These are phyloP conservation scores for Onygenales sp. DNA, from an alignment of 2,329 filamentous ascomycete species.

Conservation along the genomic window DNA sequence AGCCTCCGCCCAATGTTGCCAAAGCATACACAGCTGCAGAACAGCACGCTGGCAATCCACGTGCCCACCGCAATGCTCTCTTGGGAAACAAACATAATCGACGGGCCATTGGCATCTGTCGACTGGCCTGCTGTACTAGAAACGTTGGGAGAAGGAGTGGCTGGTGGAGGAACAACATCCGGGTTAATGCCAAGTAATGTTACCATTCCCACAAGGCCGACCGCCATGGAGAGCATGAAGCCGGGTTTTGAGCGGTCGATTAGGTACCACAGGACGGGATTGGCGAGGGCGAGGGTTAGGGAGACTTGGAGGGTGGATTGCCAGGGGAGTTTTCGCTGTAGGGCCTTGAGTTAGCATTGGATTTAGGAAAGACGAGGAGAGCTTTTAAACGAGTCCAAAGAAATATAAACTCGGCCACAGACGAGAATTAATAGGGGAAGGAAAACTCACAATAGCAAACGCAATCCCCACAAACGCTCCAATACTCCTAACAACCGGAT, in stretches of 20 bases:
- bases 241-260: constrained; percentile 84
- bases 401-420: constrained; percentile 17
- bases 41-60: constrained; percentile 89
- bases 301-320: constrained; percentile 90
- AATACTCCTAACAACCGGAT: constrained; percentile 58
- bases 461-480: constrained; percentile 65
- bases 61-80: constrained; percentile 56
- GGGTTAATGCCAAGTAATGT: constrained; percentile 67
- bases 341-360: not conserved
- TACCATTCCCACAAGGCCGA: constrained; percentile 65
- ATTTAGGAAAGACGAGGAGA: not conserved
- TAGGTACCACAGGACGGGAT: constrained; percentile 91
- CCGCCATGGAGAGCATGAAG: constrained; percentile 64
- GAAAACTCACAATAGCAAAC: constrained; percentile 65
- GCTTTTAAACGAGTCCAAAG: no score
- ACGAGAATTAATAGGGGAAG: not conserved
- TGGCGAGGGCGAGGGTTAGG: constrained; percentile 76
- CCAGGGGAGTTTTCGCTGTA: constrained; percentile 80
- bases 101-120: constrained; percentile 5
- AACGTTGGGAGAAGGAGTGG: constrained; percentile 29
- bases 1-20: constrained; percentile 85
- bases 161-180: constrained; percentile 63
- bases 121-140: constrained; percentile 19
- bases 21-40: constrained; percentile 92
- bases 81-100: constrained; percentile 32